Percentiles rank a stretch among this genome's conserved stretches.
phyloP scores from a whole-genome alignment of 495 filamentous ascomycete species.

The Hyaloscypha bicolor region DNA sequence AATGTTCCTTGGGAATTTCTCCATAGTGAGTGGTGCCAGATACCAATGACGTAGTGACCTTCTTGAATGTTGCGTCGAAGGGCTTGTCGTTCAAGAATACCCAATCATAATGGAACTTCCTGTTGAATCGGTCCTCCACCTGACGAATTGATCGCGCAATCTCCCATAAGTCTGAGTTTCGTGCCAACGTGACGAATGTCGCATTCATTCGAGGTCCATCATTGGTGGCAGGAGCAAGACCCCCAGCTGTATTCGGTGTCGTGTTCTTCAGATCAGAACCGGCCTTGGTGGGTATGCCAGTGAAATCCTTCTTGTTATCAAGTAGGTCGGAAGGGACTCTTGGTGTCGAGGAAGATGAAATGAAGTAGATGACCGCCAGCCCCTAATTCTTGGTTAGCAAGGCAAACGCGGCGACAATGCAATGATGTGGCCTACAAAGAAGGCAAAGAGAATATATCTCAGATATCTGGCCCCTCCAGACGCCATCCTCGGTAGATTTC shows the following conservation, averaged over 20 bases:
- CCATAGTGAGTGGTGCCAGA: conserved; percentile 92
- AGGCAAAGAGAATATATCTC: conserved; percentile 87
- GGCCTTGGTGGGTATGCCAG: conserved; percentile 21
- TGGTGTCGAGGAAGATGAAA: conserved; percentile 65
- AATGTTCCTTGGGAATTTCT: conserved; percentile 79
- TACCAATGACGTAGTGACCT: conserved; percentile 83
- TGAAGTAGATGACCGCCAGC: conserved; percentile 75
- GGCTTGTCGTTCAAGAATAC: conserved; percentile 96
- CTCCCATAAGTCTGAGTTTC: conserved; percentile 94
- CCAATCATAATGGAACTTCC: conserved; percentile 96
- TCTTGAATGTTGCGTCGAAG: conserved; percentile 91
- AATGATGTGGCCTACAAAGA: conserved; percentile 65
- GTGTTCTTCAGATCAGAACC: conserved; percentile 18
- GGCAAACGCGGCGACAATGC: conserved; percentile 2
- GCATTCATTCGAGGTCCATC: conserved; percentile 81
- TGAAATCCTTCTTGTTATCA: conserved; percentile 22
- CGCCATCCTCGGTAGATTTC: conserved; percentile 56
- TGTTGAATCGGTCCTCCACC: conserved; percentile 97
- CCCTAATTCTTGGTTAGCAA: conserved; percentile 48
- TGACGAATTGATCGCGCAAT: conserved; percentile 93
- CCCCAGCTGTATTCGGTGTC: conserved; percentile 31
- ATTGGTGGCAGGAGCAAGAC: conserved; percentile 53
- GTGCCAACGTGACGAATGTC: conserved; percentile 93
- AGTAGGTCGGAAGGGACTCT: conserved; percentile 32
- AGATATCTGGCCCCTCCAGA: conserved; percentile 68